Evolutionary conservation across 1,284 basidiomycete genomes (phyloP).

Genomic region (Trichosporon sp.): DNA sequence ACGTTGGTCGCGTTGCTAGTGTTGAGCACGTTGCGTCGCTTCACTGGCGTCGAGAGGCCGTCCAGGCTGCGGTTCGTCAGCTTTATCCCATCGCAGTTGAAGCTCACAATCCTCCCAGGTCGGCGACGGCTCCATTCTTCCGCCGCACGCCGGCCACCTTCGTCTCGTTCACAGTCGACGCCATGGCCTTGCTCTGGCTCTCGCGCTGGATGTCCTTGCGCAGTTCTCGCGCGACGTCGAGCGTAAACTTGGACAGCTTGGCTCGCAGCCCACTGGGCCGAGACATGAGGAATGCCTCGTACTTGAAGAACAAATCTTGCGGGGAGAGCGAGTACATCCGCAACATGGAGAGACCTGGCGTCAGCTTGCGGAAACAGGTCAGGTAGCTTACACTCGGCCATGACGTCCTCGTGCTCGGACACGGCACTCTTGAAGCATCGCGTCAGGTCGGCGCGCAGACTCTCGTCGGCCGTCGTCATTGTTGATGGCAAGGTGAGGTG

Average conservation of each 20-base stretch:
- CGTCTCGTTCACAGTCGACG: slow-evolving; percentile 11
- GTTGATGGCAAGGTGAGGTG: background rate
- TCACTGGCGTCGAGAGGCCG: slow-evolving; percentile 33
- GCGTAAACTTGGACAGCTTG: slow-evolving; percentile 35
- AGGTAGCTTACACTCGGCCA: slow-evolving; percentile 37
- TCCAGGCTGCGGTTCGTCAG: slow-evolving; percentile 29
- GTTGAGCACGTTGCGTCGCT: slow-evolving; percentile 20
- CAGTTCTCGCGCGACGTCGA: slow-evolving; percentile 46
- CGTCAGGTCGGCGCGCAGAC: slow-evolving; percentile 26
- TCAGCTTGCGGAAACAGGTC: background rate
- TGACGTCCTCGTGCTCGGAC: slow-evolving; percentile 38
- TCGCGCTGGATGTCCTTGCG: slow-evolving; percentile 46
- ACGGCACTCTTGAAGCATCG: slow-evolving; percentile 36
- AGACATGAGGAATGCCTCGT: slow-evolving; percentile 49
- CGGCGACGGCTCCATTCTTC: slow-evolving; percentile 27
- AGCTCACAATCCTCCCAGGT: slow-evolving; percentile 43
- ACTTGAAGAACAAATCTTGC: slow-evolving; percentile 49
- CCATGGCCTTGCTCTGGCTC: slow-evolving; percentile 32
- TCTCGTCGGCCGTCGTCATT: slow-evolving; percentile 24
- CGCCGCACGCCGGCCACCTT: slow-evolving; percentile 22
- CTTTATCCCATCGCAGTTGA: background rate
- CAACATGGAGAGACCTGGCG: slow-evolving; percentile 43
- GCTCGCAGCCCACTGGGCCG: slow-evolving; percentile 41
- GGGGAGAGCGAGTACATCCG: slow-evolving; percentile 44
- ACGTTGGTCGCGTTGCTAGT: slow-evolving; percentile 23